A percentile compares a stretch with the other conserved stretches of the same genome.
Conservation (phyloP, 108 stramenopile species). For the Mayamaea pseudoterrestris region DNA sequence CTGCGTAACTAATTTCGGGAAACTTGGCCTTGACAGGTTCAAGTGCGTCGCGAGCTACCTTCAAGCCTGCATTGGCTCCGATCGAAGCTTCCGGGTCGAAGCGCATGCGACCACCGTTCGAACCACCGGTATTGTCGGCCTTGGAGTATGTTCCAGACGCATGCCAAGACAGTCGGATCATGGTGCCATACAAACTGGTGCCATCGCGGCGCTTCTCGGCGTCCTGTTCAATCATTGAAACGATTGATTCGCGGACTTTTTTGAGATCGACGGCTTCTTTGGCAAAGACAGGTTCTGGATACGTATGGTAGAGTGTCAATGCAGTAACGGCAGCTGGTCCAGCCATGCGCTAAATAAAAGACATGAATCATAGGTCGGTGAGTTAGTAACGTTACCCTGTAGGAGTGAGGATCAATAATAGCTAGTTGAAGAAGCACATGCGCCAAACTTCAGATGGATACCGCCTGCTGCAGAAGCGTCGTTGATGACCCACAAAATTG, state of each 20-base stretch:
- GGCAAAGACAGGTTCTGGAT: slow-evolving; percentile 16
- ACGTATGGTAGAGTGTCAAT: too few species aligned
- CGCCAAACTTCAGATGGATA: too few species aligned
- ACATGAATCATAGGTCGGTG: too few species aligned
- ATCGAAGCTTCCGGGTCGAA: slow-evolving; percentile 77
- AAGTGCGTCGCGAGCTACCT: slow-evolving; percentile 47
- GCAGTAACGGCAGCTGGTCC: too few species aligned
- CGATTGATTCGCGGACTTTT: slow-evolving; percentile 56
- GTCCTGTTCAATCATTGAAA: slow-evolving; percentile 60
- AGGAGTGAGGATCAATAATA: too few species aligned
- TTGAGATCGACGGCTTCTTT: slow-evolving; percentile 42
- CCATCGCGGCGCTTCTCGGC: slow-evolving; percentile 70
- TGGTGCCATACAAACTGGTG: slow-evolving; percentile 57
- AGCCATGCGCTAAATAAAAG: too few species aligned
- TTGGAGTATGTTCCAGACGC: slow-evolving; percentile 74
- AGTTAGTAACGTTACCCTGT: too few species aligned
- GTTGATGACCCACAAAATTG: too few species aligned
- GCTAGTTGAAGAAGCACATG: too few species aligned
- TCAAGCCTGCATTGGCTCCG: slow-evolving; percentile 91
- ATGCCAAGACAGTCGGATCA: slow-evolving; percentile 86
- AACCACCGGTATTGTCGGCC: slow-evolving; percentile 75
- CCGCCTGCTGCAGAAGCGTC: too few species aligned
- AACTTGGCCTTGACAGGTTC: slow-evolving; percentile 78
- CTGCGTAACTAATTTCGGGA: slow-evolving; percentile 84
- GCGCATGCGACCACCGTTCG: slow-evolving; percentile 90